Evolutionary conservation across 192 early-diverging fungal genomes (phyloP).

Genomic region (Podila horticola): DNA sequence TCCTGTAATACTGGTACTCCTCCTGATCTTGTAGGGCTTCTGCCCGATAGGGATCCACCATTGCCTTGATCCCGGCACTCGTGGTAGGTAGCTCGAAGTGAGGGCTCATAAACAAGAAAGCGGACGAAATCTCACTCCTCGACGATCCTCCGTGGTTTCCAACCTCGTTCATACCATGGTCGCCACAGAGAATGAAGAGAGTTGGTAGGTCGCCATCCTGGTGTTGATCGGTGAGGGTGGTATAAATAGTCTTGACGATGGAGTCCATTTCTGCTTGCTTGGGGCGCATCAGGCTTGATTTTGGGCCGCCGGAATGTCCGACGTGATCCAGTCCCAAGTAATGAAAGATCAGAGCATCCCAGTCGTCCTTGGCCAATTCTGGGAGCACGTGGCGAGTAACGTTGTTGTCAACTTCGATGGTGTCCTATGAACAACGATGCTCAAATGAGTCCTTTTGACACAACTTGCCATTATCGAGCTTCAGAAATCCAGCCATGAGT

Average conservation of each 20-base stretch:
- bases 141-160: slow-evolving; percentile 73
- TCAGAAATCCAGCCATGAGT: background rate
- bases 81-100: slow-evolving; percentile 29
- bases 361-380: slow-evolving; percentile 64
- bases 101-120: slow-evolving; percentile 60
- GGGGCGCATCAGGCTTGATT: slow-evolving; percentile 73
- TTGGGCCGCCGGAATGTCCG: slow-evolving; percentile 78
- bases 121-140: slow-evolving; percentile 61
- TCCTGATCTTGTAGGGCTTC: slow-evolving; percentile 12
- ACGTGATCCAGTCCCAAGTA: slow-evolving; percentile 88
- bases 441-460: slow-evolving; percentile 29
- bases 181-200: slow-evolving; percentile 81
- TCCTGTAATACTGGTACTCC: slow-evolving; percentile 63
- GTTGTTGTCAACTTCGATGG: slow-evolving; percentile 79
- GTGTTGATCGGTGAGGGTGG: slow-evolving; percentile 12
- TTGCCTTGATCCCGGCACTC: slow-evolving; percentile 16
- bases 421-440: slow-evolving; percentile 57
- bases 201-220: slow-evolving; percentile 58
- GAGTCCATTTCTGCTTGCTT: slow-evolving; percentile 85
- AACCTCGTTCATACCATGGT: slow-evolving; percentile 86
- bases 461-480: background rate
- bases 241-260: slow-evolving; percentile 66
- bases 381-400: slow-evolving; percentile 73
- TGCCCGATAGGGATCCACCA: slow-evolving; percentile 43
- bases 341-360: slow-evolving; percentile 81